Evolutionary conservation across 139 green algal genomes (phyloP).

Genomic region (Nannochloris sp.): DNA sequence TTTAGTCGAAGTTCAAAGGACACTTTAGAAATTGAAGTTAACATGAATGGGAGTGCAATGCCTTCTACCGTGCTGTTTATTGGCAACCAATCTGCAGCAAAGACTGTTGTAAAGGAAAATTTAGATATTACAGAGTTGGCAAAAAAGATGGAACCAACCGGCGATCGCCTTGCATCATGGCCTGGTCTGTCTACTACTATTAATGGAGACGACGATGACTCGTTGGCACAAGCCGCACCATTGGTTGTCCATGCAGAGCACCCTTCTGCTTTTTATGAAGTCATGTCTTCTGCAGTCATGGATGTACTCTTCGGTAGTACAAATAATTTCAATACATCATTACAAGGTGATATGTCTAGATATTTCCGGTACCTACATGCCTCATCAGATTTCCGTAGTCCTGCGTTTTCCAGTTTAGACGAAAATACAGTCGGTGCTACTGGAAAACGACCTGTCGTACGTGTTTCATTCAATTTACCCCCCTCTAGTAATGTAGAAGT

Average conservation of each 20-base stretch:
- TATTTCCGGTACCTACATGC: slow-evolving; percentile 4
- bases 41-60: slow-evolving; percentile 32
- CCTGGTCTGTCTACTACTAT: no score
- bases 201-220: no score
- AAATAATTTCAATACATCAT: no score
- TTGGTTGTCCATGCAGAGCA: background rate
- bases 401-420: background rate
- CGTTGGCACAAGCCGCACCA: background rate
- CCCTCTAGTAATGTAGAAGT: background rate
- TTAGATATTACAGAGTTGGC: slow-evolving; percentile 13
- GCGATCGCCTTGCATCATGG: background rate
- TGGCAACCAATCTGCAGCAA: background rate
- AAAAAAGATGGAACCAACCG: slow-evolving; percentile 3
- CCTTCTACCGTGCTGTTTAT: slow-evolving; percentile 30
- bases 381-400: slow-evolving; percentile 33
- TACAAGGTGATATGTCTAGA: slow-evolving; percentile 5
- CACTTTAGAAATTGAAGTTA: slow-evolving; percentile 27
- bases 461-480: slow-evolving; percentile 26
- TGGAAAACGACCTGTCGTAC: background rate
- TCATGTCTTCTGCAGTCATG: slow-evolving; percentile 9
- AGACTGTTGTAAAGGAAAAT: slow-evolving; percentile 7
- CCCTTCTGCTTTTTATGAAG: background rate
- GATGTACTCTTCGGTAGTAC: slow-evolving; percentile 11
- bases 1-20: slow-evolving; percentile 2
- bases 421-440: background rate